Base-by-base conservation (phyloP, 345 rosid species). In the Dipteronia dyeriana region DNA sequence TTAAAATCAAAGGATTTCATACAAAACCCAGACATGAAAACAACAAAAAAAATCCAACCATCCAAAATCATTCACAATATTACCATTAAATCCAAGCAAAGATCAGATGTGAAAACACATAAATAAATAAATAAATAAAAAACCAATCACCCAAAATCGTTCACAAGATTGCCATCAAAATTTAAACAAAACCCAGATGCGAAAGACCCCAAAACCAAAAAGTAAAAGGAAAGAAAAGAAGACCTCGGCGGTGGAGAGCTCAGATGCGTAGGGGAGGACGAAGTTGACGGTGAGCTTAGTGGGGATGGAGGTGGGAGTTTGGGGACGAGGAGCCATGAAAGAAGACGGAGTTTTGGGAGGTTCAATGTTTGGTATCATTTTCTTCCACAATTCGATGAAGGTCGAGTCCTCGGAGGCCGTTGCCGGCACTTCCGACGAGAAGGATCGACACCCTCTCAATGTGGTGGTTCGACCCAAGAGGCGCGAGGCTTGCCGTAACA, bases 251-350 rank as follows among this genome's bases (percentile, higher is more conserved):
- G 65, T 74, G 73, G 84, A 54, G 75, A 91, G 91, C 87, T 85
- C 89, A 74, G 89, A 80, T 68, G 85, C 70, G 76, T 84, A 88
- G 67, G 90, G 98, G 68, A 94, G 98, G 61, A 94, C 97, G 64
- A 92, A 92, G 81, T 94, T 92, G 81, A 91, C 92, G 39, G 97
- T 90, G 85, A 92, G 86, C 86, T 92, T 94, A 60, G 96, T 68
- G 9, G 98, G 98, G 39, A 94, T 76, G 6, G 96, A 26, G 34
- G 96, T 75, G 7, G 90, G 88, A 26, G 82, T 87, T 1, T 90
- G 78, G 7, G 94, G 93, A 61, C 92, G 90, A 66, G 97, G 84
- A 45, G 70, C 23, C 97, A 94, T 90, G 86, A 77, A 94, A 8
- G 94, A 23, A 17, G 87, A 84, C 13, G 96, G 98, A 71, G 97